phyloP scores from a whole-genome alignment of 805 yeast genomes.

The Schwanniomyces yamadae region DNA sequence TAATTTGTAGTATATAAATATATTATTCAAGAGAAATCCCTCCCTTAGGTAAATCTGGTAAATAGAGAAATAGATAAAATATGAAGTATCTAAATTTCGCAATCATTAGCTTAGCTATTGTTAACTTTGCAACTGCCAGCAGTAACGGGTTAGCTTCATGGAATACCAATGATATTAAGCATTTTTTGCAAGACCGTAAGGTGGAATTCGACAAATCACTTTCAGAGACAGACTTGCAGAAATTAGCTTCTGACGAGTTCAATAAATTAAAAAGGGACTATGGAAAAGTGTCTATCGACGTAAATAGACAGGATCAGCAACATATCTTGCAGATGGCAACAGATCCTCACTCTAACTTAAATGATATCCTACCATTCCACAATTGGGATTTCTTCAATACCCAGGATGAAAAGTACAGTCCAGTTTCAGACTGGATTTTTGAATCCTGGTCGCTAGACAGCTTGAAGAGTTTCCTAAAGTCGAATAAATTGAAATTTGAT shows the following conservation, averaged over 20 bases:
- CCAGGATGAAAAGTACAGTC: slow-evolving; percentile 6
- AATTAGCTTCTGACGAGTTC: slow-evolving; percentile 26
- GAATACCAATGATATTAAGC: slow-evolving; percentile 22
- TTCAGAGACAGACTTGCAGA: slow-evolving; percentile 20
- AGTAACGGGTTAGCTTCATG: slow-evolving; percentile 9
- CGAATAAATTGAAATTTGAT: slow-evolving; percentile 26
- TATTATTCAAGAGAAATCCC: neutral
- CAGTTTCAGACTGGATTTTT: slow-evolving; percentile 45
- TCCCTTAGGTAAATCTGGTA: neutral
- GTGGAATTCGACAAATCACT: slow-evolving; percentile 19
- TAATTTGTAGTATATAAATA: neutral
- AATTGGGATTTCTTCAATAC: slow-evolving; percentile 14
- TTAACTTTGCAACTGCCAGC: slow-evolving; percentile 4
- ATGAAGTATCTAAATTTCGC: slow-evolving; percentile 3
- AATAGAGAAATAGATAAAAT: neutral
- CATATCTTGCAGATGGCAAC: slow-evolving; percentile 14
- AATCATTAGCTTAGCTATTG: slow-evolving; percentile 2
- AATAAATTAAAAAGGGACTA: slow-evolving; percentile 15
- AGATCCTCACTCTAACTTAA: slow-evolving; percentile 13
- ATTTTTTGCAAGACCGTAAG: slow-evolving; percentile 27
- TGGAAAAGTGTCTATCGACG: slow-evolving; percentile 7
- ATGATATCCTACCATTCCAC: slow-evolving; percentile 14
- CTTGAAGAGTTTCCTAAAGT: slow-evolving; percentile 30
- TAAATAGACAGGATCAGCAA: slow-evolving; percentile 12
- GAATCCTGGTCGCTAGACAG: slow-evolving; percentile 42